Base-by-base conservation (phyloP, 139 green algal genomes). In the Chlamydomonas urium region DNA sequence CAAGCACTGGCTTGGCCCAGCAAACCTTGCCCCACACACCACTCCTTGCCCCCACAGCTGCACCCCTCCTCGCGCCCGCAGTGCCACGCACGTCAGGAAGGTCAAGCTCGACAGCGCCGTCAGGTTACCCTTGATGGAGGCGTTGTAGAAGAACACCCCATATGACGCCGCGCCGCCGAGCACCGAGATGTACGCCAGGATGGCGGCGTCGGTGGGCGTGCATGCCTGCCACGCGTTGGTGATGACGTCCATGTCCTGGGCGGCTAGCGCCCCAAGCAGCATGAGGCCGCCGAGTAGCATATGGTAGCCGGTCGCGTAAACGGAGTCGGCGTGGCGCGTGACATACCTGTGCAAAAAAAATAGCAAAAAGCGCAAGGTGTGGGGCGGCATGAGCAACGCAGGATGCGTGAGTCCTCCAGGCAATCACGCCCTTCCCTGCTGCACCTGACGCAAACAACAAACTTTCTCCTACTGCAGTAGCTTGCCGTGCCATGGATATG, bases 261-360 rank as follows among this genome's bases (percentile, higher is more conserved):
- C 32, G 0, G 77, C 48, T 4, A 76, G 75, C 14, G 47, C 48
- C 36, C 72, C 87, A 28, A 84, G 31, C 47, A 97, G 85, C 4
- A 91, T 78, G 0, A 93, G 24, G 2, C 92, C 91, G 8, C 95
- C 95, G 5, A 99, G 77, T 31, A 99, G 67, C 93, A 99, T 98
- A 81, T 99, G 95, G 89, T 90, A 99, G 1, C 93, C 95, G 10
- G 94, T 99, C 2, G 95, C 95, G 76, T 94, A 90, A 6, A 99
- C 84, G 4, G 96, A 91, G 80, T 99, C 95, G 24, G 75, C 73
- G 66, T 93, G 85, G 61, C 83, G 83, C 37, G 79, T 90, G 33
- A 96, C 91, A 65, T 81, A 90, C n/a, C 81, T 63, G 53, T 10
- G 6, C 17, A 17, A 56, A 56, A 17, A 56, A 21, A 17, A 56